Evolutionary conservation across 2,329 filamentous ascomycete genomes (phyloP), one percentile per base, ranked within the genome.

Genomic region (Colletotrichum godetiae): DNA sequence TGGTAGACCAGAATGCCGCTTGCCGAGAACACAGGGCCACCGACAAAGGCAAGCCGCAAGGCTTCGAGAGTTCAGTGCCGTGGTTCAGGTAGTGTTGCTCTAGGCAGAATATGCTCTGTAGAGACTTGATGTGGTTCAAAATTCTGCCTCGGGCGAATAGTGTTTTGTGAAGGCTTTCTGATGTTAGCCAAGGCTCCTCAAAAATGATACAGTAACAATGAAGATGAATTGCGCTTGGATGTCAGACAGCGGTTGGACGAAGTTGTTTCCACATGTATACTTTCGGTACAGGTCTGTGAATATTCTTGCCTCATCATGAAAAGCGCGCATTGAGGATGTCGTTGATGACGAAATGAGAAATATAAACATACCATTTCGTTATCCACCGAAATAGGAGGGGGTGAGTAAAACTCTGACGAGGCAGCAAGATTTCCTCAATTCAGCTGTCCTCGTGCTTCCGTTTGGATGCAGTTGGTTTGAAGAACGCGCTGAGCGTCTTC

Each of bases 231-330:
- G 70, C 73, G 68, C 65, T 73, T 72, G 19, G 3, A 68, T 81
- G 81, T 94, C 92, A 94, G 92, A 94, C 91, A 94, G 92, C 92
- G 93, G 92, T 94, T 94, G 92, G 91, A 92, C 91, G 90, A 92
- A 90, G 85, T 84, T 86, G 81, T 86, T 88, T 93, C 92, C 88
- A 93, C 92, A 94, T 87, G 68, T 76, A 79, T 79, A 81, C 80
- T 84, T 93, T 94, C 92, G 88, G 93, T 92, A 93, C 92, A 95
- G 93, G 92, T 95, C 92, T 94, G 92, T 94, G 92, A 92, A 89
- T 86, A 85, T 86, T 88, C 85, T 80, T 85, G 82, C 88, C 86
- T 94, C 92, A 93, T 94, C 93, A 94, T 90, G 72, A 80, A 86
- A 86, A 89, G 86, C 89, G 57, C 69, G 19, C 42, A 19, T 49